Evolutionary conservation across 1,284 basidiomycete species (phyloP).

Genomic region (Sutorius eximius): DNA sequence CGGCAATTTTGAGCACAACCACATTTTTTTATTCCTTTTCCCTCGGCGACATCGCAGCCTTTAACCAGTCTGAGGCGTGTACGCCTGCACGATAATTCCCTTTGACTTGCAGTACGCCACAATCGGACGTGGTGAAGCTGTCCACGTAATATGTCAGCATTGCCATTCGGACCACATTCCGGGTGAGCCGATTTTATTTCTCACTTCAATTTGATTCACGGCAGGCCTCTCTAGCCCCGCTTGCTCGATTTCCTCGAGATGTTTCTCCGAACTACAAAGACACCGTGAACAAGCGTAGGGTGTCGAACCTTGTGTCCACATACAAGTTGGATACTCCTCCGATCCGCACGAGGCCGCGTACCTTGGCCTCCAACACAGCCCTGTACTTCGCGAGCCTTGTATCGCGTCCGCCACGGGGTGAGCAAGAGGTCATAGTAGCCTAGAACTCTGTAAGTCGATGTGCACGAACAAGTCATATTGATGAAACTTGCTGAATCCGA

Average conservation of each 20-base stretch:
- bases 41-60: conserved; percentile 27
- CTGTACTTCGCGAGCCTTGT: conserved; percentile 47
- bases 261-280: conserved; percentile 31
- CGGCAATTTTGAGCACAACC: conserved; percentile 38
- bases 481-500: conserved; percentile 34
- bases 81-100: conserved; percentile 52
- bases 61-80: conserved; percentile 45
- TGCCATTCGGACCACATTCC: neutral
- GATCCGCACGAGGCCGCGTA: conserved; percentile 51
- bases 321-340: conserved; percentile 69
- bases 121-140: conserved; percentile 49
- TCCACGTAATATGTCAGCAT: neutral
- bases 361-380: conserved; percentile 44
- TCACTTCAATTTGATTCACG: conserved; percentile 54
- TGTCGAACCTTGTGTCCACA: conserved; percentile 12
- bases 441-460: conserved; percentile 16
- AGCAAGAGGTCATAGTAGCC: conserved; percentile 62
- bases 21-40: conserved; percentile 38
- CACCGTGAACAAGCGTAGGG: neutral
- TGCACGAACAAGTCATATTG: neutral
- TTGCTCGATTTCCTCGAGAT: conserved; percentile 46
- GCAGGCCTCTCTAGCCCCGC: conserved; percentile 43
- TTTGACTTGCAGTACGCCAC: conserved; percentile 49
- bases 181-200: neutral
- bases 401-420: conserved; percentile 42